Evolutionary conservation across 768 basidiomycete species (phyloP), one percentile per base, ranked within the genome.

Genomic region (Hericium rajendrae): DNA sequence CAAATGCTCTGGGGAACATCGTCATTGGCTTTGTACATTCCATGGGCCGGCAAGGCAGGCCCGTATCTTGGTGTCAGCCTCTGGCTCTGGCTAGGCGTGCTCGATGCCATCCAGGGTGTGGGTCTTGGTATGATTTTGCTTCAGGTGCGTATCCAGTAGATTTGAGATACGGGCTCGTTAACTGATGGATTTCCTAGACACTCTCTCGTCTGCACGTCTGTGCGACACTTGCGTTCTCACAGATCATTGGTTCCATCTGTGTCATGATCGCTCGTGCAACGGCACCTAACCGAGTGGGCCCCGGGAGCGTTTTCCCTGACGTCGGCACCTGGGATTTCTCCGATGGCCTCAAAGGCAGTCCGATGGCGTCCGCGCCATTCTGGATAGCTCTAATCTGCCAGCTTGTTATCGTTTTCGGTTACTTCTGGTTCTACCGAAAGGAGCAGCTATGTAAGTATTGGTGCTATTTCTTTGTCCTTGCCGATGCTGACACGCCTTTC

Each of bases 1-100:
- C 94, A 95, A 82, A 95, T 94, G 83, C 73, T 94, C 50, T 97
- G 94, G 94, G 93, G 94, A 65, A 94, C 92, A 9, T 95, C 93
- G 4, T 93, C 91, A 37, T 79, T 97, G 48, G 94, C 91, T 4
- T 73, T 94, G 15, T 97, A 95, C 68, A 86, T 97, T 58, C 92
- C 94, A 4, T 97, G 94, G 94, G 94, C 88, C 2, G 92, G 94
- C 11, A 67, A 67, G 11, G 83, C 78, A 3, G 94, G 94, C 16
- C 91, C 93, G 22, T 97, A 94, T 68, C 82, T 95, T 56, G 91
- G 91, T 46, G 80, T 92, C 28, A 88, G 86, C 26, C 74, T 97
- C 37, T 97, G 94, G 94, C 76, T 97, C 46, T 97, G 94, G 94
- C 79, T 97, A 10, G 94, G 94, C 65, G 94, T 97, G 48, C 76